Percentiles rank a stretch among this genome's conserved stretches.
Evolutionary conservation across 345 rosid genomes (phyloP).

Genomic region (Cardiospermum halicacabum): DNA sequence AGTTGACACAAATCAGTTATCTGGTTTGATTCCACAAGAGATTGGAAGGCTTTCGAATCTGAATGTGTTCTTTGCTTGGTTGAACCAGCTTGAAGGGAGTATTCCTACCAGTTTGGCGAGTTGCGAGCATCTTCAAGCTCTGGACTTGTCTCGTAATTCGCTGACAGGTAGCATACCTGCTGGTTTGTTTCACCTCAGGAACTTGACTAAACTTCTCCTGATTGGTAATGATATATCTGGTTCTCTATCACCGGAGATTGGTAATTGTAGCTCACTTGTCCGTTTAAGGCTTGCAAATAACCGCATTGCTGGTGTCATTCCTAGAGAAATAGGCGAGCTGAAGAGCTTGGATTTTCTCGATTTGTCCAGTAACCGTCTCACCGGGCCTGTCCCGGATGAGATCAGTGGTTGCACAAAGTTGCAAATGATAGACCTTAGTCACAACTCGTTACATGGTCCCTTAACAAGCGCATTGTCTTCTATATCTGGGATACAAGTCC

Average conservation of each 20-base stretch:
- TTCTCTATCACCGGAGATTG: constrained; percentile 59
- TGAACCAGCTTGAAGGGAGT: constrained; percentile 91
- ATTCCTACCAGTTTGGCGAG: constrained; percentile 67
- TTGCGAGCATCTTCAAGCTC: constrained; percentile 57
- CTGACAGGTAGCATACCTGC: constrained; percentile 77
- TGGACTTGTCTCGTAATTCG: constrained; percentile 78
- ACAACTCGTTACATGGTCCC: constrained; percentile 62
- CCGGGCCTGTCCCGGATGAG: constrained; percentile 66
- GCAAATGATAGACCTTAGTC: constrained; percentile 83
- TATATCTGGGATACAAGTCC: constrained; percentile 64
- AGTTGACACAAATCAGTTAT: constrained; percentile 75
- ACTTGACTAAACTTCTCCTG: constrained; percentile 74
- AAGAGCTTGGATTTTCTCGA: constrained; percentile 70
- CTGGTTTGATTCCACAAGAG: constrained; percentile 80
- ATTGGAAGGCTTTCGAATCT: constrained; percentile 61
- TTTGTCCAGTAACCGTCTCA: constrained; percentile 60
- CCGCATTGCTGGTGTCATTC: constrained; percentile 60
- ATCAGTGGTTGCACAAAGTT: constrained; percentile 62
- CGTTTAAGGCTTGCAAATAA: constrained; percentile 75
- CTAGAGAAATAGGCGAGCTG: constrained; percentile 61
- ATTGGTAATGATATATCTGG: constrained; percentile 75
- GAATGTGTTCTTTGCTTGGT: constrained; percentile 77
- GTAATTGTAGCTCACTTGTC: constrained; percentile 65
- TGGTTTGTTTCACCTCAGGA: constrained; percentile 65
- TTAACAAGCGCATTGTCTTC: constrained; percentile 58